These are phyloP conservation scores for Trichoderma pleuroti DNA, from an alignment of 2,329 filamentous ascomycete genomes.

Conservation along the genomic window DNA sequence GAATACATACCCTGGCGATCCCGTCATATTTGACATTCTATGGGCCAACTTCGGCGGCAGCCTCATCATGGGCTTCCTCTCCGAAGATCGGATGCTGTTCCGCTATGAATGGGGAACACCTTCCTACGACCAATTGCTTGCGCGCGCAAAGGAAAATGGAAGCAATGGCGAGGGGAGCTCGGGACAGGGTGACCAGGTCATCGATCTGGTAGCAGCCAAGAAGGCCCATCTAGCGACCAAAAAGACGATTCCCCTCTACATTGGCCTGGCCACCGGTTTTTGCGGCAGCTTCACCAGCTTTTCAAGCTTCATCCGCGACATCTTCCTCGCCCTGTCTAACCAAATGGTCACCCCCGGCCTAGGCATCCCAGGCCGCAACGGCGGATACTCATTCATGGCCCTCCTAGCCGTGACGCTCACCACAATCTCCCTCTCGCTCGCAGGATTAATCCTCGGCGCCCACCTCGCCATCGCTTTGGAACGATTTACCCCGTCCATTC, in stretches of 20 bases:
- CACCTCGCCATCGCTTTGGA: constrained; percentile 67
- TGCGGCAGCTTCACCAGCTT: constrained; percentile 90
- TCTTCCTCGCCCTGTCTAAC: constrained; percentile 76
- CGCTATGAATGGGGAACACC: constrained; percentile 59
- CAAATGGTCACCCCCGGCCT: constrained; percentile 49
- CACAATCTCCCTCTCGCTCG: constrained; percentile 67
- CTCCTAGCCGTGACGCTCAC: constrained; percentile 69
- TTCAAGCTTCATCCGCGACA: constrained; percentile 77
- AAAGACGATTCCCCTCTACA: constrained; percentile 84
- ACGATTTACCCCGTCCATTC: constrained; percentile 56
- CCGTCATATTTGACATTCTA: constrained; percentile 68
- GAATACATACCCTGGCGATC: constrained; percentile 74
- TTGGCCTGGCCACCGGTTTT: constrained; percentile 81
- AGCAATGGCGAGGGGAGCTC: constrained; percentile 30
- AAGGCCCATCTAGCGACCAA: constrained; percentile 63
- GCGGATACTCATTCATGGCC: constrained; percentile 80
- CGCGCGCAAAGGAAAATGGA: constrained; percentile 29
- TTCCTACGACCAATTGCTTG: constrained; percentile 37
- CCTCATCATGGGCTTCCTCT: constrained; percentile 78
- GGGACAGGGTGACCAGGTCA: constrained; percentile 19
- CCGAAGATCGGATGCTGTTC: constrained; percentile 75
- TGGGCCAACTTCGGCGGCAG: constrained; percentile 89
- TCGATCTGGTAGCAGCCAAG: constrained; percentile 45
- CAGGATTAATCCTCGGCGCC: constrained; percentile 66
- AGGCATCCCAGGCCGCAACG: constrained; percentile 51